Percentiles rank a stretch among this genome's conserved stretches.
Conservation (phyloP, 129 eudicot species). For the Flaveria brownii region DNA sequence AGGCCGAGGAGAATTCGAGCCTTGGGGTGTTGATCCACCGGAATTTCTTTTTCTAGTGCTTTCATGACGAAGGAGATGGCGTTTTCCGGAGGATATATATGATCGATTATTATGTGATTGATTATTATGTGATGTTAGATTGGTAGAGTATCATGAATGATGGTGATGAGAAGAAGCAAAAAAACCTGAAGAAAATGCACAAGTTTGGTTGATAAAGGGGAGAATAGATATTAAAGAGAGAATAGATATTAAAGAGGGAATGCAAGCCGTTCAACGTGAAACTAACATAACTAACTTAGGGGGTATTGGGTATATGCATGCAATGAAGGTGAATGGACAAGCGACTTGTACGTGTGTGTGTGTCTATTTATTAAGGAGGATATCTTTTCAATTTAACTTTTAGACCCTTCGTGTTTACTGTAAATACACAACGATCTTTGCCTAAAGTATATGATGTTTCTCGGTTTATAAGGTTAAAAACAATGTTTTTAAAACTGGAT, state of each 20-base stretch:
- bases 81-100: constrained; percentile 3
- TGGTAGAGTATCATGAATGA: background rate
- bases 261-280: constrained; percentile 27
- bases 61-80: constrained; percentile 16
- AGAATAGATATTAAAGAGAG: constrained; percentile 8
- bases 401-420: background rate
- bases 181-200: constrained; percentile 24
- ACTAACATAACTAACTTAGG: constrained; percentile 29
- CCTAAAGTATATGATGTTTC: background rate
- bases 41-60: constrained; percentile 23
- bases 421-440: constrained; percentile 20
- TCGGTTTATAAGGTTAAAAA: background rate
- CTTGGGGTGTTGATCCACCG: constrained; percentile 31
- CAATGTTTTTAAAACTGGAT: no score
- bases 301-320: background rate
- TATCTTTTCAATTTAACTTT: background rate
- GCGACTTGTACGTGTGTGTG: constrained; percentile 24
- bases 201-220: constrained; percentile 31
- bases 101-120: background rate
- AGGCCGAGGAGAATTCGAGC: constrained; percentile 35
- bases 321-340: constrained; percentile 26
- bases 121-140: constrained; percentile 24
- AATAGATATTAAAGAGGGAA: constrained; percentile 17
- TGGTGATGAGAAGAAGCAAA: constrained; percentile 11
- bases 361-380: constrained; percentile 23